phyloP scores from a whole-genome alignment of 345 rosid genomes.

The Eucalyptus virginea region DNA sequence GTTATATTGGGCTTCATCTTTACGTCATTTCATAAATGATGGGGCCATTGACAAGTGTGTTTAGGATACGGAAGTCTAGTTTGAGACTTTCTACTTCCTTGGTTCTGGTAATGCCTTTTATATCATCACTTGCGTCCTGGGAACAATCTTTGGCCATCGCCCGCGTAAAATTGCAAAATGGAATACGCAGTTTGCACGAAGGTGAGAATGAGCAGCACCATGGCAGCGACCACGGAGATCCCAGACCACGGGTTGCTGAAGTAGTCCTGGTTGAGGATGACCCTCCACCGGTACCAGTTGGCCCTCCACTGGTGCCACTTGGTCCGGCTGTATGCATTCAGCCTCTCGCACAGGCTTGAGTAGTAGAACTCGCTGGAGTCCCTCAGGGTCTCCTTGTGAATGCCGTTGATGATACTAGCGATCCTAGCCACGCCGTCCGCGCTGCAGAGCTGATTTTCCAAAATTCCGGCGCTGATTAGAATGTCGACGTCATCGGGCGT shows the following conservation, averaged over 20 bases:
- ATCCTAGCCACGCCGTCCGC: not conserved
- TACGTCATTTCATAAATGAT: too few relatives aligned
- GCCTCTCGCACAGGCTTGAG: not conserved
- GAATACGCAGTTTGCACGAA: not conserved
- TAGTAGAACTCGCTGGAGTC: not conserved
- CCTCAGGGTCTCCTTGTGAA: not conserved
- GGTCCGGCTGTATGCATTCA: not conserved
- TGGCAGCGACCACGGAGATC: not conserved
- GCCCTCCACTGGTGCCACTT: not conserved
- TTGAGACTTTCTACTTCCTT: too few relatives aligned
- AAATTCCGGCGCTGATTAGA: not conserved
- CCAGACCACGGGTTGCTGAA: not conserved
- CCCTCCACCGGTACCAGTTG: not conserved
- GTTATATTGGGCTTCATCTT: too few relatives aligned
- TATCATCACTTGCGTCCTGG: too few relatives aligned
- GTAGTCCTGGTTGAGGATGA: not conserved
- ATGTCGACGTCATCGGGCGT: not conserved
- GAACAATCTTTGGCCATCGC: not conserved
- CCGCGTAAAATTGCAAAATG: not conserved
- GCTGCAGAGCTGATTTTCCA: not conserved
- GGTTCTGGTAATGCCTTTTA: too few relatives aligned
- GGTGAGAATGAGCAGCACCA: not conserved
- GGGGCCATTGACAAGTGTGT: too few relatives aligned
- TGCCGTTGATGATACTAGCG: not conserved
- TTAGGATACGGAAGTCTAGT: too few relatives aligned